These are phyloP conservation scores for Aspergillus sp. DNA, from an alignment of 2,329 filamentous ascomycete genomes.

Conservation along the genomic window DNA sequence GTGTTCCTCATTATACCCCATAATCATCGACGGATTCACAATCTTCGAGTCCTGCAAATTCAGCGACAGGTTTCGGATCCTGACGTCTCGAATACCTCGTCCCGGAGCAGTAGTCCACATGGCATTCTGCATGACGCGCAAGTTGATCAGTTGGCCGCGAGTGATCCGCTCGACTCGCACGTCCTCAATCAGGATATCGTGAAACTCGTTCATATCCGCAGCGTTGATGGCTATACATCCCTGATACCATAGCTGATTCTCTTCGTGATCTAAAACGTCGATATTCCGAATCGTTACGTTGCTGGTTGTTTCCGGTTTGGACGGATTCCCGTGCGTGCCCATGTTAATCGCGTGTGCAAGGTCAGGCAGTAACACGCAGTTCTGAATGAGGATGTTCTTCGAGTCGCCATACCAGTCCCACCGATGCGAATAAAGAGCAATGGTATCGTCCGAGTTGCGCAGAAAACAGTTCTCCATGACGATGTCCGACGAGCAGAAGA, in stretches of 20 bases:
- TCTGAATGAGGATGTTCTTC: constrained; percentile 32
- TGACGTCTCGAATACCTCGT: constrained; percentile 30
- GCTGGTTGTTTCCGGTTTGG: constrained; percentile 31
- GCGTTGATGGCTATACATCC: constrained; percentile 37
- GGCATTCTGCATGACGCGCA: constrained; percentile 36
- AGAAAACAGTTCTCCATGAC: constrained; percentile 35
- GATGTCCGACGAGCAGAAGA: constrained; percentile 14
- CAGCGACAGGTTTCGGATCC: constrained; percentile 23
- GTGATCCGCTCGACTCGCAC: constrained; percentile 30
- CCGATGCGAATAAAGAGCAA: constrained; percentile 21
- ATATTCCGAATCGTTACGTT: constrained; percentile 33
- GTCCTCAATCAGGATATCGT: constrained; percentile 10
- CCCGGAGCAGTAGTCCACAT: constrained; percentile 38
- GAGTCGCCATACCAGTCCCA: constrained; percentile 20
- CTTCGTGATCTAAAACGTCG: constrained; percentile 39
- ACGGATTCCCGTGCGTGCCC: constrained; percentile 38
- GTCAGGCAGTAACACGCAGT: constrained; percentile 32
- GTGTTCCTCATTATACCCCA: constrained; percentile 5
- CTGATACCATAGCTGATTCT: constrained; percentile 37
- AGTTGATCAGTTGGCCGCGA: constrained; percentile 33
- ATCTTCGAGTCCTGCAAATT: neutral
- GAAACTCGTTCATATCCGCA: constrained; percentile 33
- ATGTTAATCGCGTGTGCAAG: constrained; percentile 38
- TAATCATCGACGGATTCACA: constrained; percentile 20
- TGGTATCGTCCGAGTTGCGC: constrained; percentile 38